Percentiles rank a stretch among this genome's conserved stretches.
phyloP scores from a whole-genome alignment of 1,284 basidiomycete species.

The Ganoderma multipileum region DNA sequence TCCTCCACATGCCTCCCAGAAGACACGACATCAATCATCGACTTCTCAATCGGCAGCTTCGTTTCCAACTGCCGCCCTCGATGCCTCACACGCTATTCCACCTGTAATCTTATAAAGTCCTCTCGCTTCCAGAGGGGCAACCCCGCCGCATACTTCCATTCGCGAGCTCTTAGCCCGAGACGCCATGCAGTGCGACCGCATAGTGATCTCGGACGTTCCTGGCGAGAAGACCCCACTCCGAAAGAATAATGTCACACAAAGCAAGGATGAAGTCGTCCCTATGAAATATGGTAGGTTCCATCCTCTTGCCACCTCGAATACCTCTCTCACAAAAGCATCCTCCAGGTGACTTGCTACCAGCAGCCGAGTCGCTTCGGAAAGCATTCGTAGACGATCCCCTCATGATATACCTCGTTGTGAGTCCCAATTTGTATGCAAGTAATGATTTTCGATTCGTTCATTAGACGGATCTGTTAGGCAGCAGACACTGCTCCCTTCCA shows the following conservation, averaged over 20 bases:
- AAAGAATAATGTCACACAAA: not conserved
- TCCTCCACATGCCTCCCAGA: not conserved
- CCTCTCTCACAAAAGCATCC: too few species aligned
- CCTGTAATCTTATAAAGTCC: not conserved
- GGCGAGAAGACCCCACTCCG: conserved; percentile 5
- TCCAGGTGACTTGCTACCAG: conserved; percentile 14
- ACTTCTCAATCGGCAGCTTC: not conserved
- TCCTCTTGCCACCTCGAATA: not conserved
- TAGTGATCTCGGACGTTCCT: not conserved
- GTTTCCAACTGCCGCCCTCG: not conserved
- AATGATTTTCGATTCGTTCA: not conserved
- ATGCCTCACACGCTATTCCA: conserved; percentile 5
- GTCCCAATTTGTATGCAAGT: not conserved
- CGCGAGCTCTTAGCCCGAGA: not conserved
- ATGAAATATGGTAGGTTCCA: conserved; percentile 17
- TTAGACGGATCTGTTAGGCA: not conserved
- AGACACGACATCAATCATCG: not conserved
- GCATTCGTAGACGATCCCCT: conserved; percentile 20
- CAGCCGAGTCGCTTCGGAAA: conserved; percentile 8
- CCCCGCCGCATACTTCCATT: not conserved
- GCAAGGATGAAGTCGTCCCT: conserved; percentile 3
- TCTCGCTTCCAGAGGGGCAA: not conserved
- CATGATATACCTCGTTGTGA: conserved; percentile 19
- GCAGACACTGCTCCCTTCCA: conserved; percentile 21
- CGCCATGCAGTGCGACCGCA: not conserved